Evolutionary conservation across 2,329 filamentous ascomycete genomes (phyloP).

Genomic region (Diplodia scrobiculata): DNA sequence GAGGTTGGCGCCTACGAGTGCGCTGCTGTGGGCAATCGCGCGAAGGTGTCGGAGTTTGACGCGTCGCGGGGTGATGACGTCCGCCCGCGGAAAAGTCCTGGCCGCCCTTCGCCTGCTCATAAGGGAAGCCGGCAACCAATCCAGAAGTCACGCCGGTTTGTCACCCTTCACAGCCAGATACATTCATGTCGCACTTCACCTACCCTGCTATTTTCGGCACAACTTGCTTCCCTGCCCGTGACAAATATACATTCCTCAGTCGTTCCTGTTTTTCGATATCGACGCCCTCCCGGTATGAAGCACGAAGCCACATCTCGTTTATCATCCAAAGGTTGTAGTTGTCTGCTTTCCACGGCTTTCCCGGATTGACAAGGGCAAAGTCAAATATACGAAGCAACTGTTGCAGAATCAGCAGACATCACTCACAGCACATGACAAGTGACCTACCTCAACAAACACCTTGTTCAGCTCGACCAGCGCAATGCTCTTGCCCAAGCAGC

Average conservation of each 20-base stretch:
- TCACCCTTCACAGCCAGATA: too few relatives aligned
- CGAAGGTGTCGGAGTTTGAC: slow-evolving; percentile 6
- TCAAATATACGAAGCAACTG: slow-evolving; percentile 40
- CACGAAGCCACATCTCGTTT: slow-evolving; percentile 31
- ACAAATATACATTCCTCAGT: too few relatives aligned
- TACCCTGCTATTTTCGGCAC: too few relatives aligned
- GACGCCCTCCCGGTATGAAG: not conserved
- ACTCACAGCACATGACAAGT: not conserved
- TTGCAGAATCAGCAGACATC: not conserved
- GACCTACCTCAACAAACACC: slow-evolving; percentile 48
- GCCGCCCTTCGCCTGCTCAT: not conserved
- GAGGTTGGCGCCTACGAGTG: not conserved
- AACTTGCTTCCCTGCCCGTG: too few relatives aligned
- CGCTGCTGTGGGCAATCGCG: not conserved
- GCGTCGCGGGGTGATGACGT: slow-evolving; percentile 19
- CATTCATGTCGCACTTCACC: too few relatives aligned
- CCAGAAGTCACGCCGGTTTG: too few relatives aligned
- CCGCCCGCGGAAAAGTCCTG: not conserved
- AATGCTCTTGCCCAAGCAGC: slow-evolving; percentile 41
- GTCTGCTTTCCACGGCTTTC: slow-evolving; percentile 38
- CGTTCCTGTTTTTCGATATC: not conserved
- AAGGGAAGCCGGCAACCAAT: not conserved
- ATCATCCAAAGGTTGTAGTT: slow-evolving; percentile 34
- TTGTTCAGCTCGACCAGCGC: slow-evolving; percentile 46
- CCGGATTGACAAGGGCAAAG: slow-evolving; percentile 35